Evolutionary conservation across 164 flowering plant genomes (phyloP).

Genomic region (Vitis vinifera): ASM3070453v1 NC_081812.1:15269501-15270000

Average conservation of each 20-base stretch:
- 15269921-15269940: background rate
- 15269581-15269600: background rate
- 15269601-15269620: background rate
- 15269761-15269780: constrained; percentile 72
- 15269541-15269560: no score
- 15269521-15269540: no score
- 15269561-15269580: no score
- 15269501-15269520: no score
- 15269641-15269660: background rate
- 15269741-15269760: constrained; percentile 84
- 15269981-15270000: constrained; percentile 48
- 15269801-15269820: constrained; percentile 87
- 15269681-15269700: constrained; percentile 71
- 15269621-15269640: background rate
- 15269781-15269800: constrained; percentile 75
- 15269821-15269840: constrained; percentile 86
- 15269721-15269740: constrained; percentile 73
- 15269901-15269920: background rate
- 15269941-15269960: constrained; percentile 25
- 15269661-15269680: constrained; percentile 49
- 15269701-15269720: constrained; percentile 74
- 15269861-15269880: background rate
- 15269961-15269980: constrained; percentile 54
- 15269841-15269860: constrained; percentile 73
- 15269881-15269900: background rate